Evolutionary conservation across 805 yeast species (phyloP).

Genomic region (Debaryomyces castellii): DNA sequence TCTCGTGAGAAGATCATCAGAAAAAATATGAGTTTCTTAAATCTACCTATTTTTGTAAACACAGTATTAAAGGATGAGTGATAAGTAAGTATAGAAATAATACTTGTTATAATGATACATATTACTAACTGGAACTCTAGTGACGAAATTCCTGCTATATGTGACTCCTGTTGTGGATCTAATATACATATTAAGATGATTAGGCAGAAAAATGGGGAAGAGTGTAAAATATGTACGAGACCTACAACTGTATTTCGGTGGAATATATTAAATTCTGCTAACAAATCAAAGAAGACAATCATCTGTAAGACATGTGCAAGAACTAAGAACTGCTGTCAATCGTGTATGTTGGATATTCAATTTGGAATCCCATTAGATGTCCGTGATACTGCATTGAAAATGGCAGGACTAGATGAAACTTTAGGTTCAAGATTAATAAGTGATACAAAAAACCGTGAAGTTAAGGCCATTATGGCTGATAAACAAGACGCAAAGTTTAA

Average conservation of each 20-base stretch:
- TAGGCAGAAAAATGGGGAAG: slow-evolving; percentile 68
- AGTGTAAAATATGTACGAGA: slow-evolving; percentile 81
- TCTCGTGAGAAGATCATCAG: neutral
- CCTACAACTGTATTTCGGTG: slow-evolving; percentile 82
- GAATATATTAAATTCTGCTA: slow-evolving; percentile 46
- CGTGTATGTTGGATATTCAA: slow-evolving; percentile 79
- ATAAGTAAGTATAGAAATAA: neutral
- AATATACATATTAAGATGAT: slow-evolving; percentile 68
- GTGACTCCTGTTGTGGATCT: slow-evolving; percentile 71
- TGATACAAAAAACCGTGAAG: slow-evolving; percentile 28
- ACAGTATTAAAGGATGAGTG: neutral
- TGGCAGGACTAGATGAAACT: slow-evolving; percentile 52
- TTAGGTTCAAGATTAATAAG: slow-evolving; percentile 12
- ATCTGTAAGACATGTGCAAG: slow-evolving; percentile 81
- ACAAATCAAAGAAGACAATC: slow-evolving; percentile 56
- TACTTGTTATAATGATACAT: neutral
- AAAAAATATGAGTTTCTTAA: neutral
- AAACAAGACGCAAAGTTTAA: slow-evolving; percentile 53
- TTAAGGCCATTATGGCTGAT: slow-evolving; percentile 42
- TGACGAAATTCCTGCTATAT: slow-evolving; percentile 57
- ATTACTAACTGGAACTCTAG: neutral
- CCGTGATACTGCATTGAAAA: slow-evolving; percentile 75
- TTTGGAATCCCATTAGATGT: slow-evolving; percentile 78
- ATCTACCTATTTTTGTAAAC: too few relatives aligned
- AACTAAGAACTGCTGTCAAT: slow-evolving; percentile 81